Evolutionary conservation across 441 rosid genomes (phyloP).

Genomic region (Adansonia gregorii): DNA sequence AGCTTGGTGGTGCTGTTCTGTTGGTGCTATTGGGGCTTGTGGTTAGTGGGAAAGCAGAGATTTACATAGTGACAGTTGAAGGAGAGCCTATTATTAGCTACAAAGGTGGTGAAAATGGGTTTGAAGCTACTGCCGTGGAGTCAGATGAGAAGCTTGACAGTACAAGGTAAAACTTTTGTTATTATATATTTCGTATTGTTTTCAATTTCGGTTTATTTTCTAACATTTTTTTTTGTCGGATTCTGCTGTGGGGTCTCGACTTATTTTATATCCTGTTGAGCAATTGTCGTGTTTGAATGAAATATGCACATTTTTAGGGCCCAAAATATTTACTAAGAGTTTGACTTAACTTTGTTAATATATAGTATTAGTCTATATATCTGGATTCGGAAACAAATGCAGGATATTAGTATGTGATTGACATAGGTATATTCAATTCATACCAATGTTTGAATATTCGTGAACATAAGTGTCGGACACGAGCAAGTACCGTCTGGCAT

Average conservation of each 20-base stretch:
- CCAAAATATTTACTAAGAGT: neutral
- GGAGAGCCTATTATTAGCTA: slow-evolving; percentile 94
- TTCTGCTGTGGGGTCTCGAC: slow-evolving; percentile 16
- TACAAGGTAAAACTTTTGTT: slow-evolving; percentile 53
- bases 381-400: neutral
- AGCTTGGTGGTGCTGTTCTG: slow-evolving; percentile 34
- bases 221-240: neutral
- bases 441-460: neutral
- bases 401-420: neutral
- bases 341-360: slow-evolving; percentile 8
- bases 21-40: slow-evolving; percentile 47
- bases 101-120: slow-evolving; percentile 82
- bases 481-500: slow-evolving; percentile 36
- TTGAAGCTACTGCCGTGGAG: slow-evolving; percentile 85
- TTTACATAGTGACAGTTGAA: slow-evolving; percentile 83
- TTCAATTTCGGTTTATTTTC: neutral
- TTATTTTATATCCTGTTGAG: neutral
- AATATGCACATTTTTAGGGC: slow-evolving; percentile 8
- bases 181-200: neutral
- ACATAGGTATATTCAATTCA: neutral
- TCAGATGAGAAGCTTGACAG: slow-evolving; percentile 81
- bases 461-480: neutral
- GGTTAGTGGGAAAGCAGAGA: slow-evolving; percentile 56
- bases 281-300: slow-evolving; percentile 5
- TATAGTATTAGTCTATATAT: slow-evolving; percentile 2